Conservation (phyloP, 495 filamentous ascomycete species). For the Apiosordaria backusii region DNA sequence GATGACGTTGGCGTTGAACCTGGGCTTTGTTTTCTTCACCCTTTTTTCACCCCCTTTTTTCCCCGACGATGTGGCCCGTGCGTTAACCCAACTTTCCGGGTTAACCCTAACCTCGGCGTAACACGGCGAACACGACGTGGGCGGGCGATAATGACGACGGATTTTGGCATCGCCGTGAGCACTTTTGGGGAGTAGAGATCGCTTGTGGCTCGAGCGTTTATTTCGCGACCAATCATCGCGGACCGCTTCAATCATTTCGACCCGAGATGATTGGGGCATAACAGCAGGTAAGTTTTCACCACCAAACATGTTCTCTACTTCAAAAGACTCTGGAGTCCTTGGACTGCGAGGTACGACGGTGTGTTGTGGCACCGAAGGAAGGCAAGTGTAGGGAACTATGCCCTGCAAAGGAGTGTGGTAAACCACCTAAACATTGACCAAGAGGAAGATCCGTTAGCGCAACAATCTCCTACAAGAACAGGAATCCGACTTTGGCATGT, state of each 20-base stretch:
- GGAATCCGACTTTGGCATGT: too few relatives aligned
- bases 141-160: neutral
- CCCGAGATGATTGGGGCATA: constrained; percentile 5
- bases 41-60: neutral
- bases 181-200: neutral
- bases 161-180: neutral
- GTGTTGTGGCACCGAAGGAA: too few relatives aligned
- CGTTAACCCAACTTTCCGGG: constrained; percentile 1
- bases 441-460: too few relatives aligned
- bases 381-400: too few relatives aligned
- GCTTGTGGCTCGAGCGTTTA: constrained; percentile 7
- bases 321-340: too few relatives aligned
- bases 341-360: too few relatives aligned
- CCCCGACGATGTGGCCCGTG: neutral
- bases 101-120: neutral
- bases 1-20: neutral
- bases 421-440: too few relatives aligned
- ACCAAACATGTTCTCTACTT: too few relatives aligned
- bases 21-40: neutral
- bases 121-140: neutral
- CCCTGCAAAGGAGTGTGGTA: too few relatives aligned
- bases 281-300: too few relatives aligned
- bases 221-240: neutral
- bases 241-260: constrained; percentile 1
- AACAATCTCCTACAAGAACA: too few relatives aligned